A percentile compares a stretch with the other conserved stretches of the same genome.
Conservation (phyloP, 805 yeast species). For the Teunomyces atbi region DNA sequence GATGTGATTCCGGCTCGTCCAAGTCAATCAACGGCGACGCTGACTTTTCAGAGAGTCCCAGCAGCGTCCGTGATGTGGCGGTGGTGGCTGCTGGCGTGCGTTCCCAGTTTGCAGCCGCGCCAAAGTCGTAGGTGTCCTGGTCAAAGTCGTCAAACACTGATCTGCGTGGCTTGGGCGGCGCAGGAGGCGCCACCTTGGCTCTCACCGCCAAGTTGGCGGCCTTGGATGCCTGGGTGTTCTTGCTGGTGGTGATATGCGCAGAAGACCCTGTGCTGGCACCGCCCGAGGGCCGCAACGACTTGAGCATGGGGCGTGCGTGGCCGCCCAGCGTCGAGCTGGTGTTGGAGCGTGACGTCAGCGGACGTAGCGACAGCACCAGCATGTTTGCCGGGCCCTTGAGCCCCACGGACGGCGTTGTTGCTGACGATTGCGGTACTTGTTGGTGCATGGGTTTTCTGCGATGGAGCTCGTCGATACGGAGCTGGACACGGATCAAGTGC, state of each 20-base stretch:
- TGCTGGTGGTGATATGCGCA: not conserved
- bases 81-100: not conserved
- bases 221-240: slow-evolving; percentile 19
- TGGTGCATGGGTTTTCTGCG: slow-evolving; percentile 15
- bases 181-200: slow-evolving; percentile 7
- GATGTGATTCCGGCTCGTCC: slow-evolving; percentile 30
- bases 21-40: slow-evolving; percentile 64
- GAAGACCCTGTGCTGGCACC: slow-evolving; percentile 1
- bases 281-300: slow-evolving; percentile 25
- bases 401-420: not conserved
- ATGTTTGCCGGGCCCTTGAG: slow-evolving; percentile 8
- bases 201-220: slow-evolving; percentile 35
- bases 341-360: not conserved
- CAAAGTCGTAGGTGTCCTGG: slow-evolving; percentile 23
- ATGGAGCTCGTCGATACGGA: slow-evolving; percentile 37
- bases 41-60: slow-evolving; percentile 6
- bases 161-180: slow-evolving; percentile 2
- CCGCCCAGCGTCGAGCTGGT: not conserved
- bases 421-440: not conserved
- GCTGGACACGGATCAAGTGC: slow-evolving; percentile 41
- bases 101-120: slow-evolving; percentile 8
- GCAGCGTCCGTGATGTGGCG: slow-evolving; percentile 6
- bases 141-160: slow-evolving; percentile 37
- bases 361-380: slow-evolving; percentile 18
- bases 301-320: slow-evolving; percentile 27